Conservation (phyloP, 2,329 filamentous ascomycete species). For the Pseudogymnoascus verrucosus region DNA sequence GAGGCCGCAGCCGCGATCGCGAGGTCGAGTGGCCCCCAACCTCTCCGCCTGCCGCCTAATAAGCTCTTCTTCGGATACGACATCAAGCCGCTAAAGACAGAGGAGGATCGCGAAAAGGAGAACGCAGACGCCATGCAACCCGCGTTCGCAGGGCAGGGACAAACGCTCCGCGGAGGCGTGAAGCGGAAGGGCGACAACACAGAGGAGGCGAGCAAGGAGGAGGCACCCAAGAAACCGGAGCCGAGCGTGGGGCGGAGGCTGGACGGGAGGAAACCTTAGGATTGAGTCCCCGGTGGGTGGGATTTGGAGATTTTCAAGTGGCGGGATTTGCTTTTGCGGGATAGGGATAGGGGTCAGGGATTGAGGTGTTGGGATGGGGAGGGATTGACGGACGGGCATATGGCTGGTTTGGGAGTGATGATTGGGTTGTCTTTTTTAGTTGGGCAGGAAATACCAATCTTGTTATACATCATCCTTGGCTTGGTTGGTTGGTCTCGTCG, state of each 20-base stretch:
- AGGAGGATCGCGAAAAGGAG: constrained; percentile 61
- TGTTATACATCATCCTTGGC: background rate
- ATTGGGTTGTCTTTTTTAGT: background rate
- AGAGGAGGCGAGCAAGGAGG: constrained; percentile 13
- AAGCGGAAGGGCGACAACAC: constrained; percentile 54
- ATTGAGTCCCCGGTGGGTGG: background rate
- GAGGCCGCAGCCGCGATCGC: constrained; percentile 32
- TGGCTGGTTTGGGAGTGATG: background rate
- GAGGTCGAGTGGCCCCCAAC: constrained; percentile 71
- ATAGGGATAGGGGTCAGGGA: background rate
- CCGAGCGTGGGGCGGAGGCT: constrained; percentile 9
- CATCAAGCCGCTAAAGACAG: constrained; percentile 77
- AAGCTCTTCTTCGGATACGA: constrained; percentile 97
- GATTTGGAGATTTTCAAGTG: background rate
- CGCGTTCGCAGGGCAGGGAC: constrained; percentile 77
- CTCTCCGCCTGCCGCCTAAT: constrained; percentile 73
- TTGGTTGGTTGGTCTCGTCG: background rate
- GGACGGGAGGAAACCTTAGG: constrained; percentile 13
- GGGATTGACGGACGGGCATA: background rate
- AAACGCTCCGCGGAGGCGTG: constrained; percentile 61
- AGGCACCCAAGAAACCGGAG: constrained; percentile 9
- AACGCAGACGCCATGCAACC: constrained; percentile 57
- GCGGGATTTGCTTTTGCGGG: background rate
- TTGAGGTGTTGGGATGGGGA: background rate
- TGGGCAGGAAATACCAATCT: constrained; percentile 2